Base-by-base conservation (phyloP, 345 rosid species). In the Hevea brasiliensis region DNA sequence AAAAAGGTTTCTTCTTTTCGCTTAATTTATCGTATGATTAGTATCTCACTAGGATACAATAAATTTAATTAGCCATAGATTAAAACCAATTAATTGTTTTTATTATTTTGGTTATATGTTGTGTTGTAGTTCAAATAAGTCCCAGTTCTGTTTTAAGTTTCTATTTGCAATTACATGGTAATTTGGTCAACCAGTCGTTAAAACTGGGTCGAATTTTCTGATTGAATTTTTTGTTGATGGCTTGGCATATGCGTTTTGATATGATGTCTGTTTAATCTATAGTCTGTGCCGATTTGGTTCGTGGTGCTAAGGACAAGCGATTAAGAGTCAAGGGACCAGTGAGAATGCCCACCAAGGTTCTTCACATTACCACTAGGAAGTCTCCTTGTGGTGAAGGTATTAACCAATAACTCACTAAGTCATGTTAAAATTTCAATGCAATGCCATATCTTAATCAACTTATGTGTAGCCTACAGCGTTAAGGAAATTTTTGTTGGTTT, bases 1-100 rank as follows among this genome's bases (percentile, higher is more conserved):
- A 90, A 77, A 90, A 90, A 80, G 96, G 91, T 88, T 24, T 56
- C 1, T 24, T 50, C 21, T 69, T 18, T 55, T 17, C 59, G 6
- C 2, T 15, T 24, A 11, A 61, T 20, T 29, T n/a, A 8, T 18
- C 27, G 7, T 7, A 15, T 0, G 0, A 50, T 20, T 15, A 50
- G 2, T 14, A 17, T 18, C 17, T 3, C 17, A 50, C 0, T 50
- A 12, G 0, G 53, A 41, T 7, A 0, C 11, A 11, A n/a, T n/a
- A n/a, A n/a, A n/a, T n/a, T n/a, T n/a, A n/a, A n/a, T n/a, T 7
- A 10, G 18, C 4, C 10, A 32, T 13, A 0, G 4, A 37, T 20
- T 2, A 6, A 17, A 14, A 27, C 8, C 11, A 4, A 9, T 15
- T 23, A 8, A 37, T 65, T 65, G 2, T 2, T 45, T 45, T 7